Evolutionary conservation across 306 rosid genomes (phyloP).

Genomic region (Gastrolobium villosum): DNA sequence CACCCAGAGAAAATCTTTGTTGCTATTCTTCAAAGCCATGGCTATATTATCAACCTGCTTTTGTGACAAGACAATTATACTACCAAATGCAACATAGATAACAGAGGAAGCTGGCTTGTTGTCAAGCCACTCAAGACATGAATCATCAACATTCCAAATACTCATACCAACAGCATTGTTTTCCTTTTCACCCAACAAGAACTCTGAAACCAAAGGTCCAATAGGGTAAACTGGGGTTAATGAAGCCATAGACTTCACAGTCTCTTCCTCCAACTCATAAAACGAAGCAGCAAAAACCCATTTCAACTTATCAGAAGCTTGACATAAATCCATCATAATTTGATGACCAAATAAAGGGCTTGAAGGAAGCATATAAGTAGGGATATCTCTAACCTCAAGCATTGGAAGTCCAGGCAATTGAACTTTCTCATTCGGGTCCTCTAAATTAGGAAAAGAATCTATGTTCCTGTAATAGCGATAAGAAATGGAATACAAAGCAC

Average conservation of each 20-base stretch:
- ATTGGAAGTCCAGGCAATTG: slow-evolving; percentile 53
- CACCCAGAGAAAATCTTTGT: slow-evolving; percentile 58
- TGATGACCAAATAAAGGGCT: background rate
- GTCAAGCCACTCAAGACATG: slow-evolving; percentile 54
- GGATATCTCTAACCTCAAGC: slow-evolving; percentile 50
- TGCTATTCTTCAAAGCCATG: slow-evolving; percentile 49
- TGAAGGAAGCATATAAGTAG: slow-evolving; percentile 53
- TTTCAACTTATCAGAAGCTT: slow-evolving; percentile 41
- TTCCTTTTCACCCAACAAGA: slow-evolving; percentile 53
- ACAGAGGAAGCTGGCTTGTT: slow-evolving; percentile 42
- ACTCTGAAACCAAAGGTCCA: slow-evolving; percentile 61
- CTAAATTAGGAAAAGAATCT: slow-evolving; percentile 41
- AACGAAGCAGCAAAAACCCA: slow-evolving; percentile 57
- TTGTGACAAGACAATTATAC: slow-evolving; percentile 41
- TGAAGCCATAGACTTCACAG: slow-evolving; percentile 45
- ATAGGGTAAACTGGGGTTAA: slow-evolving; percentile 49
- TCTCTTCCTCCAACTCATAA: slow-evolving; percentile 54
- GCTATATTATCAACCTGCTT: slow-evolving; percentile 54
- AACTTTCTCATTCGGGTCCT: slow-evolving; percentile 28
- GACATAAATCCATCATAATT: background rate
- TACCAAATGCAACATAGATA: slow-evolving; percentile 58
- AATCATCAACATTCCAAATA: slow-evolving; percentile 48
- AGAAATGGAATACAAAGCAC: slow-evolving; percentile 53
- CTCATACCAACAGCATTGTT: slow-evolving; percentile 5
- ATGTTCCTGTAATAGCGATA: slow-evolving; percentile 44